Base-by-base conservation (phyloP, 352 stramenopile species). In the Globisporangium radiosum region DNA sequence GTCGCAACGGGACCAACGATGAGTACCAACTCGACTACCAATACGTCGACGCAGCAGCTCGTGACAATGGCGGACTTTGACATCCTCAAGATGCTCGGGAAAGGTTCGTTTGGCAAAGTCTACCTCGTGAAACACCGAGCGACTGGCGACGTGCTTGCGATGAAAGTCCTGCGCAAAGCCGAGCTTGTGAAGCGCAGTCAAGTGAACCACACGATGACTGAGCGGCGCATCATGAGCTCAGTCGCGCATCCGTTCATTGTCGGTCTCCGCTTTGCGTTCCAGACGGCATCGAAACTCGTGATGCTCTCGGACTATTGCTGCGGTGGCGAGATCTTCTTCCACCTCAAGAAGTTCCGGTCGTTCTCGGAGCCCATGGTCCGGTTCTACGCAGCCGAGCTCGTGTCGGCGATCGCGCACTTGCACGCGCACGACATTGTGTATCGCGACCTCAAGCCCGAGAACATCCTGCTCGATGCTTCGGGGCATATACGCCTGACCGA, bases 81-180 rank as follows among this genome's bases (percentile, higher is more conserved):
- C 63, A 96, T 99, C 57, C 84, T 99, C 38, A 98, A 98, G 71
- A 97, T 98, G 73, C 95, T 98, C 65, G 96, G 96, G 45, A 98
- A 99, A 66, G 95, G 95, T 38, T 98, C 85, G 6, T 98, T 98
- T 72, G 94, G 94, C 67, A 98, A 98, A 68, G 97, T 99, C 38
- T 99, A 98, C 72, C 89, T 99, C 54, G 97, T 98, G 7, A 81
- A 87, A 55, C 90, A 98, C 64, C 91, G 92, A 42, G 60, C 62
- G 6, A 71, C 68, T 4, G 69, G 71, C 11, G 80, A 90, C 56
- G 88, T 94, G 47, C 65, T 89, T 47, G 86, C 86, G n/a, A 95
- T 95, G 85, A 95, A 95, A 59, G 85, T 95, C 33, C 65, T 95
- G 39, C 79, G 87, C 40, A 95, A 95, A 64, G 77, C 78, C 50